Evolutionary conservation across 345 rosid genomes (phyloP), one percentile per base, ranked within the genome.

Genomic region (Limnanthes douglasii): DNA sequence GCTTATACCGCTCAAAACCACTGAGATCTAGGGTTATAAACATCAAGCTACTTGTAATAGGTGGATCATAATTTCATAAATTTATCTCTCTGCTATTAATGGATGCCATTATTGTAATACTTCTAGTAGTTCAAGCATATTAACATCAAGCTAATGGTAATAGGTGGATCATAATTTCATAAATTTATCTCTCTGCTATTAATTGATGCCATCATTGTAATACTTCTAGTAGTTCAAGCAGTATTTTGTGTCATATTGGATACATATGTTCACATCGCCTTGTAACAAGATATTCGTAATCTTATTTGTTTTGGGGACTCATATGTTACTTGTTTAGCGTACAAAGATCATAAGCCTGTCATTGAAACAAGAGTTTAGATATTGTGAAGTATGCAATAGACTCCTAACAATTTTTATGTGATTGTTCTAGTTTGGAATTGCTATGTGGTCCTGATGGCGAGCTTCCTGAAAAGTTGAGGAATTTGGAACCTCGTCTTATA

Each of bases 381-480:
- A 8, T 0, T 22, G 10, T 14, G n/a, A 21, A 25, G 12, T 11
- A 16, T 24, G 13, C 24, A 16, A 30, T 21, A n/a, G 8, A 13
- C 9, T 39, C 12, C 43, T 46, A 31, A 45, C 28, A 8, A 8
- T 11, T 16, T 18, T 37, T 21, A 1, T 26, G 24, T 29, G 39
- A 29, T 31, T 32, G 10, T 23, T 43, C 32, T 53, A 90, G 98
- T 57, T 53, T 84, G 84, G 98, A 90, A 65, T 54, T 79, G 77
- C 73, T 90, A 20, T 77, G 94, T 34, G 94, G 98, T 53, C 92
- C 92, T 56, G 94, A 90, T 57, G 98, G 98, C 8, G 95, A 90
- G 64, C 93, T 90, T 57, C 98, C 94, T 5, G 92, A 90, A 45
- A 90, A 79, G 49, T 53, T 90, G 41, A 84, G 86, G 63, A 84